Evolutionary conservation across 148 eudicot genomes (phyloP).

Genomic region (Diospyros kaki): DNA sequence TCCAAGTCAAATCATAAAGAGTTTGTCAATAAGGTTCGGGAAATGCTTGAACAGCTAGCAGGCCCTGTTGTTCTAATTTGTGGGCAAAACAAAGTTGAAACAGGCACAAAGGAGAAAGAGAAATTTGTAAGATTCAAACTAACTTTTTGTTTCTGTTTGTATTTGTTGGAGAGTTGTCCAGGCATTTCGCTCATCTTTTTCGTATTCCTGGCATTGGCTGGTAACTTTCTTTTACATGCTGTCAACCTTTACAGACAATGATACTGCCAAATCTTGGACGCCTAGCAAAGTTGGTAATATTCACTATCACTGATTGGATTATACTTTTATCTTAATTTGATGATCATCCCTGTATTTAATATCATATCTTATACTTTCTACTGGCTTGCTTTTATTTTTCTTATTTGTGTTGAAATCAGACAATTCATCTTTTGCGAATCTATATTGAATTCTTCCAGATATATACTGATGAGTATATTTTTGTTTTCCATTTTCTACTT

Average conservation of each 20-base stretch:
- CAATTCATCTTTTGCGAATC: background rate
- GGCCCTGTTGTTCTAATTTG: slow-evolving; percentile 87
- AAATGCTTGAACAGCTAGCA: slow-evolving; percentile 81
- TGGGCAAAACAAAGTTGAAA: slow-evolving; percentile 90
- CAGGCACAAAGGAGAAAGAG: slow-evolving; percentile 84
- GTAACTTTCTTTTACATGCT: slow-evolving; percentile 15
- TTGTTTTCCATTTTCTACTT: background rate
- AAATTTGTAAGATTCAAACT: slow-evolving; percentile 63
- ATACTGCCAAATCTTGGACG: slow-evolving; percentile 91
- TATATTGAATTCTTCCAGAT: background rate
- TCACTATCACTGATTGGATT: slow-evolving; percentile 5
- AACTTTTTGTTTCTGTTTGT: slow-evolving; percentile 1
- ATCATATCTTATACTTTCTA: background rate
- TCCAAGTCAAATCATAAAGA: slow-evolving; percentile 78
- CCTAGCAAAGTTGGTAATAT: slow-evolving; percentile 87
- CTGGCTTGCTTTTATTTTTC: background rate
- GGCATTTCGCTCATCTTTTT: slow-evolving; percentile 10
- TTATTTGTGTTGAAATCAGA: background rate
- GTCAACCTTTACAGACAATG: slow-evolving; percentile 60
- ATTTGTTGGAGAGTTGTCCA: background rate
- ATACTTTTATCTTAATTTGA: slow-evolving; percentile 10
- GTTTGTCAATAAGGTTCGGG: slow-evolving; percentile 70
- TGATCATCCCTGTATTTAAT: background rate
- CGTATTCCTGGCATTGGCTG: slow-evolving; percentile 1
- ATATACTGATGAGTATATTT: background rate